Evolutionary conservation across 768 basidiomycete genomes (phyloP), one percentile per base, ranked within the genome.

Genomic region (Phlebiopsis flavidoalba): DNA sequence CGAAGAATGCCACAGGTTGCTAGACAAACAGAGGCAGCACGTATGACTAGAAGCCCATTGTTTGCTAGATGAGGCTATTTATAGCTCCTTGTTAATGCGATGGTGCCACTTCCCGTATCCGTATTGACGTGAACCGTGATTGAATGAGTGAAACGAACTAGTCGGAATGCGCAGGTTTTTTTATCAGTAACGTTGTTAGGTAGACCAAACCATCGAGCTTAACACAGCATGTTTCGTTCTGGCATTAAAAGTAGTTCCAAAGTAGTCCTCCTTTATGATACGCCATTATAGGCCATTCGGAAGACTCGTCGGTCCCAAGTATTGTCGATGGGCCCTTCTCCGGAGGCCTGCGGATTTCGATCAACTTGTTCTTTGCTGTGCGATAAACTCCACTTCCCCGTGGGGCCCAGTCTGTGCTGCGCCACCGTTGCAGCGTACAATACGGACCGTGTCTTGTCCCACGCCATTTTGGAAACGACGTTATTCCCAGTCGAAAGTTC

Each of bases 401-500:
- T 26, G 48, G 48, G n/a, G 19, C 47, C 48, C 17, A 12, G 48
- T 11, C 48, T 15, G 48, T 49, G 48, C 19, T 19, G 3, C 14
- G 19, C n/a, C 48, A 4, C 17, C 14, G 48, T 49, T 11, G 48
- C n/a, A 19, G 48, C 48, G 19, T 49, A 49, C 14, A 49, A 19
- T 11, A 11, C 11, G 19, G 48, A 11, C 11, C 48, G 45, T 10
- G 2, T 8, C 8, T 37, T 22, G 35, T 58, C 75, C 78, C 76
- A 79, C 2, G 68, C 70, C 60, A 80, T 62, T 5, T 59, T 61
- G 1, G 47, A 35, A 0, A 80, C 78, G 3, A 58, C 36, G 58
- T 79, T 80, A 61, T 80, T 80, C 2, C 79, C 79, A 8, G 77
- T 77, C 1, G 75, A 69, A 15, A 80, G 69, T 53, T 80, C 77